Evolutionary conservation across 371 early-diverging fungal species (phyloP), one percentile per base, ranked within the genome.

Genomic region (Mortierella sp.): DNA sequence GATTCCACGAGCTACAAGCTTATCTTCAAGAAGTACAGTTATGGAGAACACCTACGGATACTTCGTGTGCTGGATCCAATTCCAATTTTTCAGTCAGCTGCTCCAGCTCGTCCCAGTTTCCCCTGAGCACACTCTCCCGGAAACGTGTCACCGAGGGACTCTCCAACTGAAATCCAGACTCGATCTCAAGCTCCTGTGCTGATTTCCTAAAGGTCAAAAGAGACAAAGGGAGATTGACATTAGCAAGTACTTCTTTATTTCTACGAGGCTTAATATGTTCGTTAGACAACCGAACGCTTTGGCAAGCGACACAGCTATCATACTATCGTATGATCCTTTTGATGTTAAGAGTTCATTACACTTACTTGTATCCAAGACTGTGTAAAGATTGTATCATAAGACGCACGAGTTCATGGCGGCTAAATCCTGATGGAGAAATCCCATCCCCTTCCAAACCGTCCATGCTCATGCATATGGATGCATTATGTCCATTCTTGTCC

Each of bases 311-410:
- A 28, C 28, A 28, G 28, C 28, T 28, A 28, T 28, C 28, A 28
- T 28, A 28, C 28, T 28, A 28, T 28, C 28, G 28, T 28, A 40
- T 38, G 52, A 8, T 10, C 8, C 43, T 41, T 41, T 41, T 5
- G 43, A 57, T 13, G 2, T 50, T 50, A 50, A 21, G 19, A 21
- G 28, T 50, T 3, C 50, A 50, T n/a, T 15, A 28, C 10, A 59
- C 84, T 83, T 88, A 95, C 95, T 76, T 87, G 74, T 94, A 96
- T 7, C 96, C 97, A 65, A 96, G 86, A 63, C 94, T 93, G n/a
- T 89, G 86, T 41, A 98, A 84, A 38, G 94, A 86, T 77, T 98
- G 97, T 33, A 95, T 76, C 83, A 97, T 92, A 13, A 98, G 77
- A 16, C 97, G 89, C 24, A 96, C 93, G 4, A 96, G 85, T 78